Evolutionary conservation across 2,329 filamentous ascomycete genomes (phyloP), one percentile per base, ranked within the genome.

Genomic region (Ceratocystis variospora): DNA sequence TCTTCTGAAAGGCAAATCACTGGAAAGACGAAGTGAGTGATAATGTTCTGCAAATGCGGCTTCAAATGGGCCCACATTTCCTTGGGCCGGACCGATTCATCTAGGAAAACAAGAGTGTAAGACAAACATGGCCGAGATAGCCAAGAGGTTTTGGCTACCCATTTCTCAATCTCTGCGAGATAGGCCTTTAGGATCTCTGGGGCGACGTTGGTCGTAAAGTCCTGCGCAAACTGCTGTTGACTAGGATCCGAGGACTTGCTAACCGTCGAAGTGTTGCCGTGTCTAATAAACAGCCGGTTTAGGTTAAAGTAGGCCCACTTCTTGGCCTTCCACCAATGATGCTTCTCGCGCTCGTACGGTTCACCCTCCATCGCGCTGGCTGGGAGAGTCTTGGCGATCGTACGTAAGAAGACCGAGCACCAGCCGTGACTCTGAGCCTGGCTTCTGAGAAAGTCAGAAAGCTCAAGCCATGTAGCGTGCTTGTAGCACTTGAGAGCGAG

Each of bases 251-350:
- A 85, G 22, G 73, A 84, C 73, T 90, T 92, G 68, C 86, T 84
- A 68, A 96, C 80, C 46, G 84, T 85, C 61, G 85, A 80, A 10
- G 89, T 89, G 78, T 96, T 97, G 68, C 94, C 94, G 73, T 99
- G 96, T 76, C 92, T 84, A 71, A 97, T 92, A 73, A 94, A 99
- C 19, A 99, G 83, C 69, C 94, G 85, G 78, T 99, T 99, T 71
- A 99, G 78, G 76, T 97, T 97, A 73, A 94, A 96, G 76, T 96
- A 99, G 15, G 93, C 89, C 94, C 94, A 97, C 77, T 99, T 99
- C 86, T 97, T 97, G 70, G 92, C 89, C 80, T 97, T 99, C 93
- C 93, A 99, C 93, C 94, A 99, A 76, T 96, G 91, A 74, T 96
- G 92, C 72, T 87, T 84, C 76, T 97, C 94, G 67, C 94, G 85